Evolutionary conservation across 768 basidiomycete genomes (phyloP), one percentile per base, ranked within the genome.

Genomic region (Russula olivacea): DNA sequence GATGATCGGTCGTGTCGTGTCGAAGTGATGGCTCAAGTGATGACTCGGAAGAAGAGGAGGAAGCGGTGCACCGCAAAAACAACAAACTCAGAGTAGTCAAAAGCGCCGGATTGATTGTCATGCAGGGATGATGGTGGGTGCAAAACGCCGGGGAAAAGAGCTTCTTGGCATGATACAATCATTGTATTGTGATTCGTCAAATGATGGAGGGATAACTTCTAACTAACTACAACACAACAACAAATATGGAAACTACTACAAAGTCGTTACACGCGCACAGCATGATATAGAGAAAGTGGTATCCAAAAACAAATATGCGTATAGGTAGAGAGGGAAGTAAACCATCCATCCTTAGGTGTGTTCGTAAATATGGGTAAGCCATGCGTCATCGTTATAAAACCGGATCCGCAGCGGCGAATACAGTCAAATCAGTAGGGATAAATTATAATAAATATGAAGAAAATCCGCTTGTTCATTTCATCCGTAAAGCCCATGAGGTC

Each of bases 211-310:
- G 30, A 17, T 32, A 32, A n/a, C 40, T 32, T 56, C 55, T 25
- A 34, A 34, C 34, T 12, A 36, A 36, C 36, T 36, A 12, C 36
- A 36, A 36, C 36, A 19, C 23, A 36, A 53, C 51, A 52, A 21
- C 28, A 23, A 47, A 47, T 17, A 45, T 23, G 43, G 52, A 54
- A 54, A 32, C 50, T 36, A 48, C 32, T 36, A 30, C 15, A 19
- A n/a, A 30, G 40, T 17, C 43, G 47, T 38, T 55, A 61, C 61
- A 61, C 54, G 56, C 47, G 47, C 61, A 61, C 55, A 50, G 30
- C 32, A 48, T 49, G 28, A 45, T 19, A 21, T 12, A 36, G 12
- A 36, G 36, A 45, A 9, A 38, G n/a, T 32, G 55, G 30, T 61
- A 61, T 43, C 41, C 19, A 38, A 55, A 55, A 48, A 36, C 10